Conservation (phyloP, 2,329 filamentous ascomycete species). For the Claviceps maximensis region DNA sequence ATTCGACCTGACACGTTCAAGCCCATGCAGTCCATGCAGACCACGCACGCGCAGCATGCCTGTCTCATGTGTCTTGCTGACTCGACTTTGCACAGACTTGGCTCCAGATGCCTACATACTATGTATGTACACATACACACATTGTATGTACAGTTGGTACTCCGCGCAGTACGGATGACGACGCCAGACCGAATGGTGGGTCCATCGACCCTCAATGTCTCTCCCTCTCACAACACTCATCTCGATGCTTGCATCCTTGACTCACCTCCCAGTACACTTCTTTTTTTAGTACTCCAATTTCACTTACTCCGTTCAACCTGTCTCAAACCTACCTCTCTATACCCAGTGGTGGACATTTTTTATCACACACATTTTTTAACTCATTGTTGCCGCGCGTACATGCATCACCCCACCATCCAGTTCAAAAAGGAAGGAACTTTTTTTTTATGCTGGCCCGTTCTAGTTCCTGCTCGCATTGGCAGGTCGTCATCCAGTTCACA, state of each 20-base stretch:
- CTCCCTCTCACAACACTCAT: conserved; percentile 4
- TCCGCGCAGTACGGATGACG: not conserved
- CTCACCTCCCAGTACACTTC: not conserved
- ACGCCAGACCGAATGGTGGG: not conserved
- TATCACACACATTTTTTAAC: not conserved
- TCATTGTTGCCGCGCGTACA: not conserved
- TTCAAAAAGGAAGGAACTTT: not conserved
- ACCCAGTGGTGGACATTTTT: not conserved
- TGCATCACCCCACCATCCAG: not conserved
- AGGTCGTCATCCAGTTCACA: not conserved
- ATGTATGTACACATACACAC: too few species aligned
- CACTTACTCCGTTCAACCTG: conserved; percentile 1
- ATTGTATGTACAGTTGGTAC: too few species aligned
- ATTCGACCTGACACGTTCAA: not conserved
- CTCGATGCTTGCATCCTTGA: not conserved
- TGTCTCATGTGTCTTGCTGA: conserved; percentile 4
- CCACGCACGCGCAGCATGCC: conserved; percentile 1
- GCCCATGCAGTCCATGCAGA: not conserved
- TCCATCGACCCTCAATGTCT: conserved; percentile 5
- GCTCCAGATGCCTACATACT: not conserved
- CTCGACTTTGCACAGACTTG: not conserved
- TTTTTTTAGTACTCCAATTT: not conserved
- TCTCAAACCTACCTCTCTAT: not conserved
- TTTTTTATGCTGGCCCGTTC: not conserved
- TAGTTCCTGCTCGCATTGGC: not conserved